Evolutionary conservation across 768 basidiomycete genomes (phyloP).

Genomic region (Fomitopsis pulvina): DNA sequence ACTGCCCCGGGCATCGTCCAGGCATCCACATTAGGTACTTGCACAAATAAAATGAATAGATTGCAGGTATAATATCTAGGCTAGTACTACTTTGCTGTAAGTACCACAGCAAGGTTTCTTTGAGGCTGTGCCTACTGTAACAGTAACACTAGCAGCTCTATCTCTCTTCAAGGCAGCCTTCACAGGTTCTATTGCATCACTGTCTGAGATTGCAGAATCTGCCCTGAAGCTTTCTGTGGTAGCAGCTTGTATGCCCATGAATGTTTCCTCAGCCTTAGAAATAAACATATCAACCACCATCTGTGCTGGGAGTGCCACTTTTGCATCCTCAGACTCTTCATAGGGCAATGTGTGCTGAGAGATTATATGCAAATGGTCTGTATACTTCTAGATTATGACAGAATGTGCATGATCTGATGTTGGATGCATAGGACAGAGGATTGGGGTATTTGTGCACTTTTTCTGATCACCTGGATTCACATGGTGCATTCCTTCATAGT

Average conservation of each 20-base stretch:
- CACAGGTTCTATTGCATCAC: background rate
- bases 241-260: background rate
- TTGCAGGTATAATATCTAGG: background rate
- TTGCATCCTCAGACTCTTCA: background rate
- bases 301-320: background rate
- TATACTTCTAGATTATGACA: background rate
- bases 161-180: background rate
- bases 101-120: background rate
- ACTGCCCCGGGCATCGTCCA: no score
- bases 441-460: background rate
- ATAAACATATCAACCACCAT: background rate
- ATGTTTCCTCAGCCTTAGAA: background rate
- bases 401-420: background rate
- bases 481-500: background rate
- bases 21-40: no score
- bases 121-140: background rate
- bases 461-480: background rate
- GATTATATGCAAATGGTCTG: background rate
- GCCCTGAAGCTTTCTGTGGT: background rate
- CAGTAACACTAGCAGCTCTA: background rate
- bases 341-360: background rate
- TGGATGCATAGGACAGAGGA: background rate
- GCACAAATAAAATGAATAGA: no score
- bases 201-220: background rate
- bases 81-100: background rate